Conservation (phyloP, 768 basidiomycete genomes). For the Trametes cingulata region DNA sequence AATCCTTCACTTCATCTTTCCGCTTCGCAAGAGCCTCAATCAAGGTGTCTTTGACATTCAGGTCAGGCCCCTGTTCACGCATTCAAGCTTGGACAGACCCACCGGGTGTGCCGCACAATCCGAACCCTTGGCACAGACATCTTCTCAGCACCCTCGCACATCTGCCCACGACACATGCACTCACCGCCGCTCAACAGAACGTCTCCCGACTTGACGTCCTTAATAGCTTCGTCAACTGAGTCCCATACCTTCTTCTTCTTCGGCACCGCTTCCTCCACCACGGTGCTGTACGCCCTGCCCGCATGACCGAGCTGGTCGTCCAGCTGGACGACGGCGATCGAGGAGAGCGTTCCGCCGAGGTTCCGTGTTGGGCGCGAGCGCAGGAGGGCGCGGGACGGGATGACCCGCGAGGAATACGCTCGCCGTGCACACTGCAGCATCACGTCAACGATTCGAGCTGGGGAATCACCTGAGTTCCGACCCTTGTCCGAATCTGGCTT, state of each 20-base stretch:
- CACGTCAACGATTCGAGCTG: not conserved
- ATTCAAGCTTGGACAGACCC: slow-evolving; percentile 2
- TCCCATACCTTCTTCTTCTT: slow-evolving; percentile 69
- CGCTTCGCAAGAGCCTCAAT: slow-evolving; percentile 75
- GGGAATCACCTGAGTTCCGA: not conserved
- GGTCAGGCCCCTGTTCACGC: not conserved
- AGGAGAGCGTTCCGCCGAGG: slow-evolving; percentile 12
- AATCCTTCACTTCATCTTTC: slow-evolving; percentile 67
- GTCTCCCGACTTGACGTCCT: slow-evolving; percentile 79
- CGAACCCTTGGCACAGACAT: slow-evolving; percentile 64
- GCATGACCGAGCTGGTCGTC: slow-evolving; percentile 2
- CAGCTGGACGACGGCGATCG: not conserved
- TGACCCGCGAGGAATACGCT: slow-evolving; percentile 6
- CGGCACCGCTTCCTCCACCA: slow-evolving; percentile 32
- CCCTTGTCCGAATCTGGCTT: not conserved
- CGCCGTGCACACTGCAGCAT: slow-evolving; percentile 19
- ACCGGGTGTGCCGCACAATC: slow-evolving; percentile 88
- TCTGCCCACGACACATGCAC: slow-evolving; percentile 24
- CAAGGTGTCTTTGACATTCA: slow-evolving; percentile 62
- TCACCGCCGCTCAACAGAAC: slow-evolving; percentile 79
- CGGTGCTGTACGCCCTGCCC: slow-evolving; percentile 22
- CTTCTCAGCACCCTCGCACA: not conserved
- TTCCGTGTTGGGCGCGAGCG: slow-evolving; percentile 17
- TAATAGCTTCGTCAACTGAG: slow-evolving; percentile 80
- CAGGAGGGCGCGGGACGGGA: slow-evolving; percentile 16